These are phyloP conservation scores for Hansfordia pulvinata DNA, from an alignment of 2,329 filamentous ascomycete species.

Conservation along the genomic window DNA sequence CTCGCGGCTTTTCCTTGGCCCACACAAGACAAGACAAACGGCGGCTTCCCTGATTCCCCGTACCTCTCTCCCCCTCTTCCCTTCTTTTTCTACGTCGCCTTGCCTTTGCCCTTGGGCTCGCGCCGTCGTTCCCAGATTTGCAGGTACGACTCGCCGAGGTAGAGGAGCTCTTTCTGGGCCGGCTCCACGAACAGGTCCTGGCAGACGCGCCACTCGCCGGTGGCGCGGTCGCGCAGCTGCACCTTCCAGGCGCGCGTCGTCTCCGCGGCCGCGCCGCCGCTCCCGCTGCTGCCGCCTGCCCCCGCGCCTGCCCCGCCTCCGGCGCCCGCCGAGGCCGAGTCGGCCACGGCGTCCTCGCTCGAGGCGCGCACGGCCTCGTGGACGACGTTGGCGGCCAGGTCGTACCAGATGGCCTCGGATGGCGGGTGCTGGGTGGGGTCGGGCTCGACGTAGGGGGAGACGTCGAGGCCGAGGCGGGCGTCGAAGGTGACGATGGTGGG, in stretches of 20 bases:
- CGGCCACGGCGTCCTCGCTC: slow-evolving; percentile 71
- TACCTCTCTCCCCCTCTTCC: no score
- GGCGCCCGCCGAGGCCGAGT: no score
- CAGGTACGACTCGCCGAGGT: slow-evolving; percentile 86
- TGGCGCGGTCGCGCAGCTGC: slow-evolving; percentile 69
- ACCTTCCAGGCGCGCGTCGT: slow-evolving; percentile 87
- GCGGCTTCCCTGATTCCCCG: no score
- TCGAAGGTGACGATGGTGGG: slow-evolving; percentile 97
- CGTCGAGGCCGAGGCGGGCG: slow-evolving; percentile 63
- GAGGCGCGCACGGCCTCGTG: slow-evolving; percentile 68
- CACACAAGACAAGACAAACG: no score
- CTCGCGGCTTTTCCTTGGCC: no score
- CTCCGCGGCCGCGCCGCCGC: slow-evolving; percentile 44
- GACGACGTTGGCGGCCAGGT: slow-evolving; percentile 88
- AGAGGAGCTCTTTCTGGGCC: slow-evolving; percentile 77
- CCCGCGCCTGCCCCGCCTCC: no score
- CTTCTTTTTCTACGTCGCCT: no score
- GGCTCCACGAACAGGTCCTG: slow-evolving; percentile 91
- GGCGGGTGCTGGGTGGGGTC: slow-evolving; percentile 57
- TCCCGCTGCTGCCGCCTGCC: no score
- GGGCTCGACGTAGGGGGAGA: slow-evolving; percentile 84
- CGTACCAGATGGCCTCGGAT: slow-evolving; percentile 82
- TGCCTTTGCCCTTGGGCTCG: slow-evolving; percentile 27
- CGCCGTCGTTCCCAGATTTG: slow-evolving; percentile 90
- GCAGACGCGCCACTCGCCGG: slow-evolving; percentile 80